phyloP scores from a whole-genome alignment of 345 rosid genomes.

The Psidium friedrichsthalianum region DNA sequence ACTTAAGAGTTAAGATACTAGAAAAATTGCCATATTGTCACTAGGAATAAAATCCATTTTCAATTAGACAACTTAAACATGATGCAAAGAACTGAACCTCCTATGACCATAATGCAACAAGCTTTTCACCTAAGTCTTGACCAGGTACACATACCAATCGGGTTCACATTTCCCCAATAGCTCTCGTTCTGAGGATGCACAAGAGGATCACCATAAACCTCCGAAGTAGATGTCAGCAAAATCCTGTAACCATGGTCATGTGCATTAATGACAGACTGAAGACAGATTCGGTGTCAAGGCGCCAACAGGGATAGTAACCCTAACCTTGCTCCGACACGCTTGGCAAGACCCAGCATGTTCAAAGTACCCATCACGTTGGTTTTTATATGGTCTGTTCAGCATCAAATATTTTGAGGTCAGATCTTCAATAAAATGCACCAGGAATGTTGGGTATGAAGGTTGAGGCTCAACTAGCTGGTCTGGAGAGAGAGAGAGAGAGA shows the following conservation, averaged over 20 bases:
- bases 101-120: background rate
- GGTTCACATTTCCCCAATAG: slow-evolving; percentile 96
- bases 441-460: background rate
- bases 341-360: slow-evolving; percentile 93
- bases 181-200: slow-evolving; percentile 75
- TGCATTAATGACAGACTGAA: background rate
- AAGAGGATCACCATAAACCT: slow-evolving; percentile 90
- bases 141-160: slow-evolving; percentile 43
- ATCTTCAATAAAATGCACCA: background rate
- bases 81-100: background rate
- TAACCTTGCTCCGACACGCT: slow-evolving; percentile 92
- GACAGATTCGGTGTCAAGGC: background rate
- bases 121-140: background rate
- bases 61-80: background rate
- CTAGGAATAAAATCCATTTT: background rate
- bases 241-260: slow-evolving; percentile 26
- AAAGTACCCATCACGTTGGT: slow-evolving; percentile 89
- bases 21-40: background rate
- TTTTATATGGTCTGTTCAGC: slow-evolving; percentile 69
- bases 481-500: no score
- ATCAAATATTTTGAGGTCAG: background rate
- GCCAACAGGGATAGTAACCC: background rate
- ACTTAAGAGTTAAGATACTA: no score
- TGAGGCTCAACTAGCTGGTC: background rate
- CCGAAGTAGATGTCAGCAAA: slow-evolving; percentile 86